Evolutionary conservation across 257 asterid species (phyloP).

Genomic region (Ligustrum vulgare): DNA sequence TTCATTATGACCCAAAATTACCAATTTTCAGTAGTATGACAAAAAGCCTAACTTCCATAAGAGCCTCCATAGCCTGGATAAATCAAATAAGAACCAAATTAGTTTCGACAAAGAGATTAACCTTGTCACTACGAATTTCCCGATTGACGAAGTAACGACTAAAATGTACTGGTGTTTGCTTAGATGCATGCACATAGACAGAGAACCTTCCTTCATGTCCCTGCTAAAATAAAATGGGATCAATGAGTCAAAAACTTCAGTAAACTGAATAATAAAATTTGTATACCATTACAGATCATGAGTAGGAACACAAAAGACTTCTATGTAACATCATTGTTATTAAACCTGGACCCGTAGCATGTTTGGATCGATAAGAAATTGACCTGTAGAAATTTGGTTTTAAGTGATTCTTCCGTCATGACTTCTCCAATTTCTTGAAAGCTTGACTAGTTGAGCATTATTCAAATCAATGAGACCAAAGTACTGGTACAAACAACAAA

Average conservation of each 20-base stretch:
- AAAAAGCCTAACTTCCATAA: background rate
- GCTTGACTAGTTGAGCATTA: too few relatives aligned
- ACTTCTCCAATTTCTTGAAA: too few relatives aligned
- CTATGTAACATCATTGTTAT: too few relatives aligned
- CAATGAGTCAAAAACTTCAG: background rate
- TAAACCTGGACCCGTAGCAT: too few relatives aligned
- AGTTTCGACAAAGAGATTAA: constrained; percentile 20
- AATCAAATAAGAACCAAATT: background rate
- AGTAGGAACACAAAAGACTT: background rate
- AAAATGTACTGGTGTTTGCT: constrained; percentile 55
- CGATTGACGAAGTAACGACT: constrained; percentile 57
- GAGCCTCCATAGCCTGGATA: background rate
- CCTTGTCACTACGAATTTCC: constrained; percentile 60
- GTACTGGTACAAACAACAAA: too few relatives aligned
- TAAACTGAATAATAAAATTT: background rate
- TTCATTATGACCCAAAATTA: background rate
- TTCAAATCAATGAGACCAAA: too few relatives aligned
- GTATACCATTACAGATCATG: background rate
- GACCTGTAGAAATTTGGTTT: too few relatives aligned
- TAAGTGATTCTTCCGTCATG: too few relatives aligned
- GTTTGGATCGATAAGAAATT: too few relatives aligned
- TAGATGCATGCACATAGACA: constrained; percentile 63
- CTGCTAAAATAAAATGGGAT: constrained; percentile 35
- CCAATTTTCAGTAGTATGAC: background rate
- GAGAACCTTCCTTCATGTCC: constrained; percentile 59